Evolutionary conservation across 495 filamentous ascomycete species (phyloP), one percentile per base, ranked within the genome.

Genomic region (Letharia columbiana): DNA sequence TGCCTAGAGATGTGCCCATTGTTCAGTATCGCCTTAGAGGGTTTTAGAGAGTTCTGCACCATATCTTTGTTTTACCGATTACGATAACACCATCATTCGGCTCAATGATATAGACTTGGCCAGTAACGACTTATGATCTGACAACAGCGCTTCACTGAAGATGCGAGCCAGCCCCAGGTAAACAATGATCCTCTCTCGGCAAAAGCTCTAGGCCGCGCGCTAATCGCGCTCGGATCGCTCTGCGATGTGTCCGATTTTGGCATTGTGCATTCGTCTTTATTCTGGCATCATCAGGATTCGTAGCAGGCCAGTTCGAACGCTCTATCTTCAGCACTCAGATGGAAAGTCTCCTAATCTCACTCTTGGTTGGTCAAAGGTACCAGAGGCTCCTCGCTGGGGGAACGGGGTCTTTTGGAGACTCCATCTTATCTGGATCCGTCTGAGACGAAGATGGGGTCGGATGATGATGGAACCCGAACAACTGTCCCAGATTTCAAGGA

Each of bases 151-250:
- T 56, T 35, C 52, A 17, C 52, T 28, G 23, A 0, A 28, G 8
- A 57, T 20, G 15, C 15, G 17, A 37, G 17, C 8, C 37, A 39
- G 37, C 37, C 37, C 1, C 13, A 35, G 54, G 31, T 37, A 57
- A 57, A 57, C 54, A 57, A 37, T 57, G 31, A 37, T 5, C 17
- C 15, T 37, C 5, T 20, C 33, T 57, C 17, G 54, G 33, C 6
- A 35, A 52, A 28, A 35, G 52, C 54, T 57, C 20, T 33, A 57
- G 5, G 52, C 52, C 52, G 54, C 33, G 54, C 54, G 54, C 54
- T 57, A 57, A 57, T 57, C 54, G 33, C 54, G 54, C 54, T 57
- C 54, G 54, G 54, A 57, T 33, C 54, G 45, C 45, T 45, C 44
- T 45, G 13, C 47, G 20, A 50, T 28, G 23, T 42, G 44, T 3